Base-by-base conservation (phyloP, 805 yeast species). In the Starmera caribaea region DNA sequence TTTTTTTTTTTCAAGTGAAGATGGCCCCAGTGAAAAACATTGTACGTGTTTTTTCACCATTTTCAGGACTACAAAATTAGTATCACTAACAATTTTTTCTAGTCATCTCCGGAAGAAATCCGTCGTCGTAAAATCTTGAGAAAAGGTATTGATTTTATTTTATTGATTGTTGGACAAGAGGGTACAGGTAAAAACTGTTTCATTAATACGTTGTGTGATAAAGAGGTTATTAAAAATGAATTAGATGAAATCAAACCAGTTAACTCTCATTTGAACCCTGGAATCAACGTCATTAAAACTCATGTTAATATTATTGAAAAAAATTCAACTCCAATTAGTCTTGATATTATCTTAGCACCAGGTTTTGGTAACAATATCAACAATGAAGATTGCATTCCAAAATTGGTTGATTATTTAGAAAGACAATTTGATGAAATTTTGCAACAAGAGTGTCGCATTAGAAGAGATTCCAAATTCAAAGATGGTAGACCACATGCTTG, bases 401-500 rank as follows among this genome's bases (percentile, higher is more conserved):
- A 73, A 45, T 70, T 85, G 39, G 72, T 72, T 43, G 68, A 70
- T 30, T 81, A 75, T 61, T 65, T 84, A 44, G 84, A 80, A 56
- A 71, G 65, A 43, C 89, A 83, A 58, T 83, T 78, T 58, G 88
- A 83, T 52, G 69, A 70, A 43, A 78, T 81, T 21, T 71, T 85
- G 45, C 76, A 76, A 11, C 90, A 84, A 55, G 95, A 84, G 57
- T 70, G 81, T 13, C 72, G 86, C 42, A 81, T 85, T 50, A 69
- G 74, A 48, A 73, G 94, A 61, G 78, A 81, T 60, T 80, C 87
- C 15, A 68, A 81, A 37, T 78, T 76, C 51, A 69, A 68, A 30
- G 95, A 84, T 59, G 76, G 79, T 34, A 68, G 92, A 46, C 84
- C 84, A 36, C 94, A 84, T 55, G 86, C 71, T 26, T 76, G 89